These are phyloP conservation scores for Phoma sp. DNA, from an alignment of 2,329 filamentous ascomycete genomes.

Conservation along the genomic window DNA sequence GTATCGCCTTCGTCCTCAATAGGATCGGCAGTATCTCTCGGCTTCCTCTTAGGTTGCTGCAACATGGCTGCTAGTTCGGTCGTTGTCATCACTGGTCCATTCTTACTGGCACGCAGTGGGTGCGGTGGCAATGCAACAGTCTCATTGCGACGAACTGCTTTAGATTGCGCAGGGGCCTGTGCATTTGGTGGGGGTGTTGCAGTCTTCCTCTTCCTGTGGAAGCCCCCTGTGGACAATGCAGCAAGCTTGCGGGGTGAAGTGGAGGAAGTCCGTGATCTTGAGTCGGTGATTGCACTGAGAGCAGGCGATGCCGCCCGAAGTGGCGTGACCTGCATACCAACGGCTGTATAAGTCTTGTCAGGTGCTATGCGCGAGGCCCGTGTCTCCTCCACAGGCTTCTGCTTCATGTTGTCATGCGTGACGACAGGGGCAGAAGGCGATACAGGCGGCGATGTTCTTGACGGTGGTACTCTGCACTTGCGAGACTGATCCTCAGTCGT, in stretches of 20 bases:
- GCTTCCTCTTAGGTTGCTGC: constrained; percentile 23
- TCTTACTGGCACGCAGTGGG: constrained; percentile 24
- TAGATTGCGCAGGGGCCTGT: background rate
- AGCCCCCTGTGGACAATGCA: constrained; percentile 35
- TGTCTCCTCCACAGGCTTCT: constrained; percentile 5
- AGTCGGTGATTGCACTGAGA: constrained; percentile 9
- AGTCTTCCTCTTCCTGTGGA: constrained; percentile 29
- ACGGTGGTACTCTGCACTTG: background rate
- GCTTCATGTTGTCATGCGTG: constrained; percentile 3
- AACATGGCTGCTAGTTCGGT: constrained; percentile 36
- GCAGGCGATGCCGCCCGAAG: constrained; percentile 11
- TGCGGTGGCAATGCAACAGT: constrained; percentile 26
- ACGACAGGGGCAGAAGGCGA: background rate
- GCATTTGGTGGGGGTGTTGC: constrained; percentile 1
- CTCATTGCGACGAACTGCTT: constrained; percentile 14
- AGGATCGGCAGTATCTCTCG: constrained; percentile 20
- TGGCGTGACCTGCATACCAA: constrained; percentile 1
- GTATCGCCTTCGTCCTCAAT: constrained; percentile 27
- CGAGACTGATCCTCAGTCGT: background rate
- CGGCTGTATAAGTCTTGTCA: background rate
- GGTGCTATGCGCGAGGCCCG: constrained; percentile 1
- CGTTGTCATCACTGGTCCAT: constrained; percentile 34
- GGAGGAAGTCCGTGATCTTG: constrained; percentile 18
- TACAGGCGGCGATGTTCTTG: background rate
- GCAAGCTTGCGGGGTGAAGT: constrained; percentile 21